These are phyloP conservation scores for Graphiopsis chlorocephala DNA, from an alignment of 2,329 filamentous ascomycete genomes.

Conservation along the genomic window DNA sequence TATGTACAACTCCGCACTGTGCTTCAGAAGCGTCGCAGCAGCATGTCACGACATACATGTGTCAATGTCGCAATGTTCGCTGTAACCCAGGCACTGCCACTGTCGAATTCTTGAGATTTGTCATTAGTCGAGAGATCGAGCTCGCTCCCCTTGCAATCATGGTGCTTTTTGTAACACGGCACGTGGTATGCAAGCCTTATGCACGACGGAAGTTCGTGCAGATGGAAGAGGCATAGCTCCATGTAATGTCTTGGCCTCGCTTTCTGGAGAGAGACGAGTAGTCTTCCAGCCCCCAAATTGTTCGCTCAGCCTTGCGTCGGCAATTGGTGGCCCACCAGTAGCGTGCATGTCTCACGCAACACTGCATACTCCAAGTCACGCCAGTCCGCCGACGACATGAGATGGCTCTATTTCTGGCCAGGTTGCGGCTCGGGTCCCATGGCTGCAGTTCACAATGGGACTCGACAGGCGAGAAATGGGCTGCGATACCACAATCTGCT, in stretches of 20 bases:
- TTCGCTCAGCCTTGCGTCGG: not conserved
- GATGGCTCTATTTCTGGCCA: not conserved
- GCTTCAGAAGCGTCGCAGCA: not conserved
- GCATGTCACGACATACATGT: not conserved
- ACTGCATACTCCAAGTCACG: not conserved
- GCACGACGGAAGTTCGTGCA: not conserved
- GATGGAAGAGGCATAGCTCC: not conserved
- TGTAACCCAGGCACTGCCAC: not conserved
- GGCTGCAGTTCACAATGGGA: not conserved
- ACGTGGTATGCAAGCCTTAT: not conserved
- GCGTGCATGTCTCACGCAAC: not conserved
- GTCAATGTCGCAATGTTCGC: not conserved
- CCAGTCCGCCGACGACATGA: not conserved
- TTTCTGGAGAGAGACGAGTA: not conserved
- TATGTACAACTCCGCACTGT: not conserved
- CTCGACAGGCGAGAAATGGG: not conserved
- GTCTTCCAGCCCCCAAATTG: not conserved
- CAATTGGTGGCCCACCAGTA: not conserved
- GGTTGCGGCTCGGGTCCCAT: not conserved
- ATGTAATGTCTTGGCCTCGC: not conserved
- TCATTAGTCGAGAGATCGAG: not conserved
- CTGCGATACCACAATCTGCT: not conserved
- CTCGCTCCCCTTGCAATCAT: not conserved
- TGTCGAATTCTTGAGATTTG: not conserved
- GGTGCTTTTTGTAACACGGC: not conserved